Percentiles rank a stretch among this genome's conserved stretches.
phyloP scores from a whole-genome alignment of 2,329 filamentous ascomycete genomes.

The Fusarium nurragi region DNA sequence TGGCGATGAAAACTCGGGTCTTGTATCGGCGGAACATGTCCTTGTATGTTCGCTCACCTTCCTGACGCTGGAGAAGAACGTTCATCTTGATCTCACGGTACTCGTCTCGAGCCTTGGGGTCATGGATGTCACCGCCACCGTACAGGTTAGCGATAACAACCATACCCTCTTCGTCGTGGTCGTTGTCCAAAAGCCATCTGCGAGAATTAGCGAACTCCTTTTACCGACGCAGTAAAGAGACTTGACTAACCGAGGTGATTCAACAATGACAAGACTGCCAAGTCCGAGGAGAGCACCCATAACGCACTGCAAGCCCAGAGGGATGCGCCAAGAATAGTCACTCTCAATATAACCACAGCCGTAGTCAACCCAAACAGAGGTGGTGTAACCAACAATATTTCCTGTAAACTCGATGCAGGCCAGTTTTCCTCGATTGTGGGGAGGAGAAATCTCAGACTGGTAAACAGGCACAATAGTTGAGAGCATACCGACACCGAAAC shows the following conservation, averaged over 20 bases:
- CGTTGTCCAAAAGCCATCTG: conserved; percentile 96
- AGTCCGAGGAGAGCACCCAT: conserved; percentile 89
- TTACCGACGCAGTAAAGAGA: conserved; percentile 2
- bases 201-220: conserved; percentile 41
- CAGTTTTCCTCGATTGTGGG: conserved; percentile 93
- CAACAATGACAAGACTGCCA: conserved; percentile 92
- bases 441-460: conserved; percentile 94
- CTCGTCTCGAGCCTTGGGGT: conserved; percentile 90
- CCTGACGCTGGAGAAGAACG: conserved; percentile 90
- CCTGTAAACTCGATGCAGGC: conserved; percentile 98
- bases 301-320: conserved; percentile 89
- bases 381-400: conserved; percentile 95
- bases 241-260: conserved; percentile 83
- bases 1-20: conserved; percentile 95
- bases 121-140: conserved; percentile 93
- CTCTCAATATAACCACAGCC: conserved; percentile 90
- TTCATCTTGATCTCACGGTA: conserved; percentile 99
- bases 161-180: conserved; percentile 98
- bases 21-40: conserved; percentile 97
- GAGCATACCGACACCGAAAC: conserved; percentile 85
- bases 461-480: conserved; percentile 95
- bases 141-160: conserved; percentile 98
- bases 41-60: conserved; percentile 88
- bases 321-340: conserved; percentile 89
- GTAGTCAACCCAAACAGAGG: conserved; percentile 98